Evolutionary conservation across 2,329 filamentous ascomycete species (phyloP).

Genomic region (Nigrospora osmanthi): DNA sequence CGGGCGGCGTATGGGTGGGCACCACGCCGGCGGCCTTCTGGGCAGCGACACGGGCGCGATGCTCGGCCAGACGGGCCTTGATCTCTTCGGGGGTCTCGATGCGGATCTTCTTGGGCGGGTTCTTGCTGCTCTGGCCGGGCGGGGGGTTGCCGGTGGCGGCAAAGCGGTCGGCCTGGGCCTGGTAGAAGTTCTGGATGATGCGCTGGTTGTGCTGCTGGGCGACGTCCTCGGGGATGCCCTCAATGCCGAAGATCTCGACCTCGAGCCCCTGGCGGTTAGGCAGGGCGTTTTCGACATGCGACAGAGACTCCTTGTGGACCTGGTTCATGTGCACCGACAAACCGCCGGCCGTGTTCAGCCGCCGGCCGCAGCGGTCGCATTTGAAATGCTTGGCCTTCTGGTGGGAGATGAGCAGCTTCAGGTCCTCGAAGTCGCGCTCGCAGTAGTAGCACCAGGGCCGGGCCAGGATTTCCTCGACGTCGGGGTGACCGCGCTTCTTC

Average conservation of each 20-base stretch:
- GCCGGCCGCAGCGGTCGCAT: slow-evolving; percentile 81
- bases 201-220: slow-evolving; percentile 77
- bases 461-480: slow-evolving; percentile 78
- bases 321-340: slow-evolving; percentile 96
- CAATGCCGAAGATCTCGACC: slow-evolving; percentile 97
- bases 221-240: slow-evolving; percentile 85
- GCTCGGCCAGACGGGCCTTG: slow-evolving; percentile 72
- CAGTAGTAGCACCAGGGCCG: slow-evolving; percentile 99
- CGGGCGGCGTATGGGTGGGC: slow-evolving; percentile 38
- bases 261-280: slow-evolving; percentile 79
- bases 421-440: slow-evolving; percentile 94
- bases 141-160: slow-evolving; percentile 78
- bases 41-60: slow-evolving; percentile 60
- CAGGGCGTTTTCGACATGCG: slow-evolving; percentile 84
- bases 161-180: slow-evolving; percentile 74
- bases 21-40: slow-evolving; percentile 48
- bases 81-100: slow-evolving; percentile 70
- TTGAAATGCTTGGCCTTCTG: slow-evolving; percentile 99
- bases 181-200: slow-evolving; percentile 78
- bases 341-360: slow-evolving; percentile 91
- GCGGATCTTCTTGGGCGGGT: slow-evolving; percentile 63
- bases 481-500: slow-evolving; percentile 80
- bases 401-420: slow-evolving; percentile 93
- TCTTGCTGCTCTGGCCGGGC: slow-evolving; percentile 56
- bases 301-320: slow-evolving; percentile 90